These are phyloP conservation scores for Amaranthus palmeri DNA, from an alignment of 148 eudicot species.

Conservation along the genomic window DNA sequence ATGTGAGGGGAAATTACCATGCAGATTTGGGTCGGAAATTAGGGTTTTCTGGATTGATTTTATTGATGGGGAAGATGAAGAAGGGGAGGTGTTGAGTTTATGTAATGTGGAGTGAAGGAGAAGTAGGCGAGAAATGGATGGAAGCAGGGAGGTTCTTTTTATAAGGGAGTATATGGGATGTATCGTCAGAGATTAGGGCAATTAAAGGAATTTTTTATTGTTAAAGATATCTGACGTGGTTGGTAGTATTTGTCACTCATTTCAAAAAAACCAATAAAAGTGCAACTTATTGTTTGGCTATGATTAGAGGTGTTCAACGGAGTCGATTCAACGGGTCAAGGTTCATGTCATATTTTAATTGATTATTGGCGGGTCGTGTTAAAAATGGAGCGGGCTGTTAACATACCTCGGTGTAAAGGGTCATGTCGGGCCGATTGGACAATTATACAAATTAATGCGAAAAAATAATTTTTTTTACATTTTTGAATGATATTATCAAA, in stretches of 20 bases:
- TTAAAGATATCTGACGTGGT: background rate
- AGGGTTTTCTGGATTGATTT: background rate
- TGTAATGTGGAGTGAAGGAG: slow-evolving; percentile 8
- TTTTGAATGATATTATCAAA: too few relatives aligned
- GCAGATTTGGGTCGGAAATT: slow-evolving; percentile 25
- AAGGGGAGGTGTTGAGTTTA: slow-evolving; percentile 15
- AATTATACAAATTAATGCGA: too few relatives aligned
- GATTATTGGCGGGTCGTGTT: too few relatives aligned
- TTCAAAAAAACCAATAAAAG: background rate
- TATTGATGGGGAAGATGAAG: background rate
- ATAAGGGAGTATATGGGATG: slow-evolving; percentile 26
- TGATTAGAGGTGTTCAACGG: too few relatives aligned
- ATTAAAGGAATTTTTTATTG: background rate
- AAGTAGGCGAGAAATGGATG: slow-evolving; percentile 66
- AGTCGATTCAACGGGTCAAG: too few relatives aligned
- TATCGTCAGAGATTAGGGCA: slow-evolving; percentile 9
- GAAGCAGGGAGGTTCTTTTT: slow-evolving; percentile 30
- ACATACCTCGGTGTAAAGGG: too few relatives aligned
- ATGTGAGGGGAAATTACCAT: slow-evolving; percentile 37
- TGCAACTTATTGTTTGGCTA: background rate
- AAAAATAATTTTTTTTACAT: too few relatives aligned
- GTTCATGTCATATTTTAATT: too few relatives aligned
- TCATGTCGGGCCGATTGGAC: too few relatives aligned
- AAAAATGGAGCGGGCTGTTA: too few relatives aligned
- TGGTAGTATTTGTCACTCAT: background rate